Conservation (phyloP, 2,329 filamentous ascomycete species). For the Fusarium sp. region DNA sequence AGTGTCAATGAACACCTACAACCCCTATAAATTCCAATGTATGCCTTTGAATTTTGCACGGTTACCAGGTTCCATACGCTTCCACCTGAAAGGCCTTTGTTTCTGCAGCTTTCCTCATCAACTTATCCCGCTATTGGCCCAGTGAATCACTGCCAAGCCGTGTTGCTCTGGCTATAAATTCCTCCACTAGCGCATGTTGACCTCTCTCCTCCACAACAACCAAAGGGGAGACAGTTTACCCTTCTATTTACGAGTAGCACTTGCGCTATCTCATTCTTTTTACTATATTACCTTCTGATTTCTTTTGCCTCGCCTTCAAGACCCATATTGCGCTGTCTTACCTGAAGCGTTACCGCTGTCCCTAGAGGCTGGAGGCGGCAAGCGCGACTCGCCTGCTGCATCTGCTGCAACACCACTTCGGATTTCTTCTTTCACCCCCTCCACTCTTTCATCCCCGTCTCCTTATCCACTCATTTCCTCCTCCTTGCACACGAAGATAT, state of each 20-base stretch:
- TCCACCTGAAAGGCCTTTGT: not conserved
- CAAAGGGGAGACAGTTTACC: not conserved
- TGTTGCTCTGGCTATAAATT: constrained; percentile 21
- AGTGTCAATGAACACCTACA: not conserved
- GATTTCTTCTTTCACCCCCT: not conserved
- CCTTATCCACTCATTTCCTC: not conserved
- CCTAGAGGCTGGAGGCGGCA: not conserved
- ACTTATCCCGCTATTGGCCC: not conserved
- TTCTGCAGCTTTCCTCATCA: not conserved
- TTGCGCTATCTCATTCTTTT: not conserved
- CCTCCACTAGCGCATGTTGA: not conserved
- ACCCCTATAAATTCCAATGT: not conserved
- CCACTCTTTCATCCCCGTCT: not conserved
- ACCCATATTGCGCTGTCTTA: not conserved
- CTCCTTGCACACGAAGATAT: not conserved
- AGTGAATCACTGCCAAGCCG: constrained; percentile 2
- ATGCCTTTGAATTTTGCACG: not conserved
- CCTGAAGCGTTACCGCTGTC: not conserved
- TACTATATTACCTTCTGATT: no score
- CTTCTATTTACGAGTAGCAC: not conserved
- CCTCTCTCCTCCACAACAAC: constrained; percentile 1
- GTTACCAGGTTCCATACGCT: not conserved
- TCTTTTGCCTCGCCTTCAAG: not conserved
- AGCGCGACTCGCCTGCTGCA: not conserved
- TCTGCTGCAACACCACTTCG: not conserved